A percentile compares a stretch with the other conserved stretches of the same genome.
Conservation (phyloP, 768 basidiomycete species). For the Dentipellis fragilis region DNA sequence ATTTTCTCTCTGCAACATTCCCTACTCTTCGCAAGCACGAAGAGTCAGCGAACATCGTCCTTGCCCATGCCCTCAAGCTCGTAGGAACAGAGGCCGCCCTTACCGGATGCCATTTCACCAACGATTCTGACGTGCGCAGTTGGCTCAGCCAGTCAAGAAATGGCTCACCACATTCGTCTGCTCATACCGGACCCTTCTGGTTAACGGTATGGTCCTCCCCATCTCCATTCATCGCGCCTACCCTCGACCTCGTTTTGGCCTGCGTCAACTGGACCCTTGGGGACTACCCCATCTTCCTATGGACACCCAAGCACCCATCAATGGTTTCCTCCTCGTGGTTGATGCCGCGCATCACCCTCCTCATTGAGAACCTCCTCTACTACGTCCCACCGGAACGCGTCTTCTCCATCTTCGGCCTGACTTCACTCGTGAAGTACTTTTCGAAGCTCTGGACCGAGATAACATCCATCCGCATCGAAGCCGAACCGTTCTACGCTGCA, state of each 20-base stretch:
- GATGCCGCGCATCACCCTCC: conserved; percentile 23
- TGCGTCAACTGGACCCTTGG: conserved; percentile 36
- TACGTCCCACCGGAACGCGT: conserved; percentile 34
- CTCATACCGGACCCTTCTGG: conserved; percentile 30
- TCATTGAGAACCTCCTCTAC: conserved; percentile 27
- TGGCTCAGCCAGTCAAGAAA: conserved; percentile 16
- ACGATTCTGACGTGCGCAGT: conserved; percentile 22
- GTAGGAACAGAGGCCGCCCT: conserved; percentile 27
- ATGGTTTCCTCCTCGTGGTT: conserved; percentile 23
- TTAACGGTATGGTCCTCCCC: conserved; percentile 36
- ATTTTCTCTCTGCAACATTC: conserved; percentile 32
- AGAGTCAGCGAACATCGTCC: conserved; percentile 40
- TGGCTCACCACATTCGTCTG: conserved; percentile 9
- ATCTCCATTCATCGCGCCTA: conserved; percentile 17
- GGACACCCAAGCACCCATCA: conserved; percentile 25
- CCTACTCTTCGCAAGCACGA: conserved; percentile 34
- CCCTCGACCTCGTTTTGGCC: conserved; percentile 35
- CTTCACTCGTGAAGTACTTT: conserved; percentile 32
- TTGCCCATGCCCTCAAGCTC: conserved; percentile 39
- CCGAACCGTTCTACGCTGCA: conserved; percentile 42
- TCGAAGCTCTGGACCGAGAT: conserved; percentile 32
- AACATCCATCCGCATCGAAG: conserved; percentile 27
- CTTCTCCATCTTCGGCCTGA: conserved; percentile 41
- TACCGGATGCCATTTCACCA: conserved; percentile 26
- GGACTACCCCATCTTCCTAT: conserved; percentile 44